These are phyloP conservation scores for Phytopythium chamaehyphon DNA, from an alignment of 352 stramenopile species.

Conservation along the genomic window DNA sequence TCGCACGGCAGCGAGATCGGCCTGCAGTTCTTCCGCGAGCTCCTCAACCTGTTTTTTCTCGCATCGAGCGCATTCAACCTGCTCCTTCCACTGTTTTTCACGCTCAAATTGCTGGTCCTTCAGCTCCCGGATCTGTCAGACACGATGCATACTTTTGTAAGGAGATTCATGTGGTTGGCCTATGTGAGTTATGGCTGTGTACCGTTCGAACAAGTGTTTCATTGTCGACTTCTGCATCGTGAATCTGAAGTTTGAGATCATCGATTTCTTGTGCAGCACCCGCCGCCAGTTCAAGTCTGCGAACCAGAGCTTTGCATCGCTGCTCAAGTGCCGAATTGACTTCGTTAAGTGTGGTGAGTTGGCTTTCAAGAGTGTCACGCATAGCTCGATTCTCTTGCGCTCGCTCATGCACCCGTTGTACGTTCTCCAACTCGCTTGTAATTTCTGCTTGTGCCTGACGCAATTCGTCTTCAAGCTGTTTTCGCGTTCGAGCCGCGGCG, in stretches of 20 bases:
- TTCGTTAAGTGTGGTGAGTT: conserved; percentile 67
- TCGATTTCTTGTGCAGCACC: conserved; percentile 44
- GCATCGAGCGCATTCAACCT: conserved; percentile 46
- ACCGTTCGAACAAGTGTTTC: conserved; percentile 64
- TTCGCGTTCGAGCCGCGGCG: conserved; percentile 22
- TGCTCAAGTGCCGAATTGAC: conserved; percentile 74
- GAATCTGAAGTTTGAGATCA: conserved; percentile 59
- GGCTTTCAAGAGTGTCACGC: conserved; percentile 53
- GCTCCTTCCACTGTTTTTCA: conserved; percentile 59
- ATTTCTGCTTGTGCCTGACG: conserved; percentile 48
- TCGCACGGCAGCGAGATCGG: conserved; percentile 53
- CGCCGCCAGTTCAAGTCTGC: conserved; percentile 52
- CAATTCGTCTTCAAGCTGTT: conserved; percentile 55
- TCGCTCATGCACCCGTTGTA: conserved; percentile 37
- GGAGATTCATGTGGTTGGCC: neutral
- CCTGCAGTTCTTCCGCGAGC: conserved; percentile 46
- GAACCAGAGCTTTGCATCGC: conserved; percentile 60
- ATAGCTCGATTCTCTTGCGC: conserved; percentile 49
- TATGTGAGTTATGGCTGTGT: neutral
- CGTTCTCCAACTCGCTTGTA: conserved; percentile 45
- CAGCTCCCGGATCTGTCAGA: conserved; percentile 55
- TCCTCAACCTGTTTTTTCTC: conserved; percentile 40
- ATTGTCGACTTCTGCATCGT: conserved; percentile 65
- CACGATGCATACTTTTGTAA: neutral
- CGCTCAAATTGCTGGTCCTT: conserved; percentile 62